Evolutionary conservation across 495 filamentous ascomycete species (phyloP).

Genomic region (Cetradonia linearis): DNA sequence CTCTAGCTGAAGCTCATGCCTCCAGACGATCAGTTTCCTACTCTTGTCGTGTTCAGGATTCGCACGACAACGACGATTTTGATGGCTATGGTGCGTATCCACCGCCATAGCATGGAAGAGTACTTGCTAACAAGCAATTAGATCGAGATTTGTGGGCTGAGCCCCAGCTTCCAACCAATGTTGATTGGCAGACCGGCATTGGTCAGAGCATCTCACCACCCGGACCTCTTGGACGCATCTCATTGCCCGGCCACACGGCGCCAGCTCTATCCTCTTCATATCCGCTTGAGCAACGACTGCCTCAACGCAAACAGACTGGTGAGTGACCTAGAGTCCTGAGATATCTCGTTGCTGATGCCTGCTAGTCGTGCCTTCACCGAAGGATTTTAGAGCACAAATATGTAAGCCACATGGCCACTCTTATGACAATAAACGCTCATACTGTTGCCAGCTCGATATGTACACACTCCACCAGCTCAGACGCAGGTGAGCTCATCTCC

Average conservation of each 20-base stretch:
- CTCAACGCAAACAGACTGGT: background rate
- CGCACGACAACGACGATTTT: background rate
- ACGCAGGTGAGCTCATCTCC: constrained; percentile 29
- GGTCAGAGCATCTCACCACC: background rate
- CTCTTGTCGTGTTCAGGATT: background rate
- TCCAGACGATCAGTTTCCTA: constrained; percentile 2
- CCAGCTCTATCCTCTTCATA: background rate
- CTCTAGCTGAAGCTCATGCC: background rate
- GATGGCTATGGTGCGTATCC: constrained; percentile 12
- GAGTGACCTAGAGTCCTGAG: background rate
- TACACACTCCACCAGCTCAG: constrained; percentile 8
- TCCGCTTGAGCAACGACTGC: background rate
- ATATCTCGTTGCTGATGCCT: background rate
- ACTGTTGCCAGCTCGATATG: constrained; percentile 8
- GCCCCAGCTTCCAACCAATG: background rate
- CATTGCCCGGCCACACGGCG: constrained; percentile 8
- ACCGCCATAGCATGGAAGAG: background rate
- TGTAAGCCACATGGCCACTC: background rate
- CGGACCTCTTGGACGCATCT: constrained; percentile 9
- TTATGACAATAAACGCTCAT: background rate
- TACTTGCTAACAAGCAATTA: background rate
- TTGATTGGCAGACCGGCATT: constrained; percentile 5
- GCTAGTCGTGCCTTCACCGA: constrained; percentile 3
- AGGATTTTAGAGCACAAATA: background rate
- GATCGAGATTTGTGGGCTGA: constrained; percentile 13